Percentiles rank a stretch among this genome's conserved stretches.
phyloP scores from a whole-genome alignment of 202 grass and related monocot genomes.

The Panicum virgatum region DNA sequence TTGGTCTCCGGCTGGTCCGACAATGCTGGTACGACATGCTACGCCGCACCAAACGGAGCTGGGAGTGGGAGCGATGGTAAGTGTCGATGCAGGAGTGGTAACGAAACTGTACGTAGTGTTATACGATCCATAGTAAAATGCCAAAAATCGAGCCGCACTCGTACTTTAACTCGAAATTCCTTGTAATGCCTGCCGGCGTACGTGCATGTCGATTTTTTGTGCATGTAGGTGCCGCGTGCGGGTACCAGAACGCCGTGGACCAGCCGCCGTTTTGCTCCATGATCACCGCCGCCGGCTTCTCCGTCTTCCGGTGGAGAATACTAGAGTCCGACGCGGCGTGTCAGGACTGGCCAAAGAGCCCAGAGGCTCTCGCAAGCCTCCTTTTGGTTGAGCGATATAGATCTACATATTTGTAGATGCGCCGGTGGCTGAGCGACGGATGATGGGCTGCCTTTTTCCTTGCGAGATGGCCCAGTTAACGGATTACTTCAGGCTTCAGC shows the following conservation, averaged over 20 bases:
- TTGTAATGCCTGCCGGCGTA: not conserved
- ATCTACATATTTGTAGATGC: too few species aligned
- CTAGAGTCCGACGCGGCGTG: too few species aligned
- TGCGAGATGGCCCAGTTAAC: too few species aligned
- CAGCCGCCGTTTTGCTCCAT: conserved; percentile 70
- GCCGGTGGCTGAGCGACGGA: too few species aligned
- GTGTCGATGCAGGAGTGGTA: not conserved
- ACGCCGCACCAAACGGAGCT: conserved; percentile 49
- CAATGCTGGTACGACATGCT: conserved; percentile 62
- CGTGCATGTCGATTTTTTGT: not conserved
- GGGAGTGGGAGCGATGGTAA: conserved; percentile 57
- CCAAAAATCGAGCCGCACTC: too few species aligned
- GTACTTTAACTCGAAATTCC: too few species aligned
- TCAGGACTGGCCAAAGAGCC: too few species aligned
- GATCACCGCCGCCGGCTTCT: conserved; percentile 60
- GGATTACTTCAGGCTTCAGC: too few species aligned
- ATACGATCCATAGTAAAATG: not conserved
- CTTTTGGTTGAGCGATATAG: too few species aligned
- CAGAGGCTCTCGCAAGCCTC: too few species aligned
- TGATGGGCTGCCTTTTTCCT: too few species aligned
- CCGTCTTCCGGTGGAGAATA: too few species aligned
- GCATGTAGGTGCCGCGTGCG: conserved; percentile 72
- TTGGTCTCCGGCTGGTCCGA: conserved; percentile 55
- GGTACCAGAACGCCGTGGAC: conserved; percentile 63
- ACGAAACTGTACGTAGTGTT: not conserved